Evolutionary conservation across 202 grass and related monocot species (phyloP).

Genomic region (Sporobolus alterniflorus): DNA sequence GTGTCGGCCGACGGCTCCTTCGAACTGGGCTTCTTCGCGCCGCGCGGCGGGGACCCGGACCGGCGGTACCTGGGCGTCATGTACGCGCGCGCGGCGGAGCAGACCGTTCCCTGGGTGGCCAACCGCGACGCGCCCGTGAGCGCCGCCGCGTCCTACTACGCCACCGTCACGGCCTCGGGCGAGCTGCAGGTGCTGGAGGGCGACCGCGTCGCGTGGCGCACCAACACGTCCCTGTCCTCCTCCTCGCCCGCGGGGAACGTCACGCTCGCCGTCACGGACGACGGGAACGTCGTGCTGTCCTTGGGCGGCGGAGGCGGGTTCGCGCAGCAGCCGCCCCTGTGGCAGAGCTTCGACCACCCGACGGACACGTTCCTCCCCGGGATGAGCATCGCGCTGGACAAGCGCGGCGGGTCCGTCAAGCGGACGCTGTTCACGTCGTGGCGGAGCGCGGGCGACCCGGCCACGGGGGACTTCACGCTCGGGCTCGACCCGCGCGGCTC

Average conservation of each 20-base stretch:
- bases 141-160: slow-evolving; percentile 35
- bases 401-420: not conserved
- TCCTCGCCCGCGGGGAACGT: not conserved
- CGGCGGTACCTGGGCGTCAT: slow-evolving; percentile 62
- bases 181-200: slow-evolving; percentile 53
- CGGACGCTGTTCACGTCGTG: slow-evolving; percentile 65
- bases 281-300: slow-evolving; percentile 61
- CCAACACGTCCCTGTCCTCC: not conserved
- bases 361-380: slow-evolving; percentile 85
- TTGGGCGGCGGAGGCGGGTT: not conserved
- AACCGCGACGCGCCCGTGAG: slow-evolving; percentile 61
- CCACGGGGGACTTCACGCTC: slow-evolving; percentile 65
- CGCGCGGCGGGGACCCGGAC: not conserved
- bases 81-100: slow-evolving; percentile 28
- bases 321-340: slow-evolving; percentile 9
- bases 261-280: slow-evolving; percentile 31
- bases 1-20: slow-evolving; percentile 48
- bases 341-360: slow-evolving; percentile 83
- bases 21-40: slow-evolving; percentile 58
- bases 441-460: slow-evolving; percentile 59
- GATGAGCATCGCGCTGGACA: slow-evolving; percentile 56
- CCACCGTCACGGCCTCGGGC: slow-evolving; percentile 44
- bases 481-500: slow-evolving; percentile 76
- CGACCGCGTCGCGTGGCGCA: slow-evolving; percentile 39
- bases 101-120: slow-evolving; percentile 73